Percentiles rank a stretch among this genome's conserved stretches.
Conservation (phyloP, 2,329 filamentous ascomycete genomes). For the Lasiodiplodia sp. region DNA sequence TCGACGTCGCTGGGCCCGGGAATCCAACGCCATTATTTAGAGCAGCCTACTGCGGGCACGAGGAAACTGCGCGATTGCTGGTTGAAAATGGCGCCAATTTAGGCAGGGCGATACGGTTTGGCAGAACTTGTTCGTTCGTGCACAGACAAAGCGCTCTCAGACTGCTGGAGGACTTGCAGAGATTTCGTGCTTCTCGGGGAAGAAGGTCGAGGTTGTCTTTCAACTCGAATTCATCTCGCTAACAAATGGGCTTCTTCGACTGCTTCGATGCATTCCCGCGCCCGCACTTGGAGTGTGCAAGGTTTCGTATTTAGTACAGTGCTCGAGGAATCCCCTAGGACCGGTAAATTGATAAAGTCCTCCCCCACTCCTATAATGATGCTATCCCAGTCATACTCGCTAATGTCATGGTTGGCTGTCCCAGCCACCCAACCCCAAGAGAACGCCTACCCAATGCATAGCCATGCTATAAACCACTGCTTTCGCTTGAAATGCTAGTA, state of each 20-base stretch:
- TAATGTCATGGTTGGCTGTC: neutral
- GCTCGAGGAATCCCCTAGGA: too few species aligned
- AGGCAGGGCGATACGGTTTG: neutral
- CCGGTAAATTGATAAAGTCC: too few species aligned
- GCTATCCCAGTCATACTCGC: neutral
- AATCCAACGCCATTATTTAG: neutral
- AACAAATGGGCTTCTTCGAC: too few species aligned
- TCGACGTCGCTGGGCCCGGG: neutral
- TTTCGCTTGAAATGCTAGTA: constrained; percentile 1
- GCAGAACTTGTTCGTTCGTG: neutral
- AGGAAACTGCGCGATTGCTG: neutral
- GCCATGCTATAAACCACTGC: neutral
- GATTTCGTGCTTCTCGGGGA: too few species aligned
- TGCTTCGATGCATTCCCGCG: too few species aligned
- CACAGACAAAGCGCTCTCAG: neutral
- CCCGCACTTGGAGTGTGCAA: too few species aligned
- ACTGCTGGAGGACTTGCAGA: too few species aligned
- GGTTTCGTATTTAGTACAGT: too few species aligned
- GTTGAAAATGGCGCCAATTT: neutral
- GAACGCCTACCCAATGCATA: neutral
- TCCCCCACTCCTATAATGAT: neutral
- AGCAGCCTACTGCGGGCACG: neutral
- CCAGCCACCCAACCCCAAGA: neutral
- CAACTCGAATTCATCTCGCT: too few species aligned
- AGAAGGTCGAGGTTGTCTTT: too few species aligned